Base-by-base conservation (phyloP, 495 filamentous ascomycete genomes). In the Neurospora tetraspora region DNA sequence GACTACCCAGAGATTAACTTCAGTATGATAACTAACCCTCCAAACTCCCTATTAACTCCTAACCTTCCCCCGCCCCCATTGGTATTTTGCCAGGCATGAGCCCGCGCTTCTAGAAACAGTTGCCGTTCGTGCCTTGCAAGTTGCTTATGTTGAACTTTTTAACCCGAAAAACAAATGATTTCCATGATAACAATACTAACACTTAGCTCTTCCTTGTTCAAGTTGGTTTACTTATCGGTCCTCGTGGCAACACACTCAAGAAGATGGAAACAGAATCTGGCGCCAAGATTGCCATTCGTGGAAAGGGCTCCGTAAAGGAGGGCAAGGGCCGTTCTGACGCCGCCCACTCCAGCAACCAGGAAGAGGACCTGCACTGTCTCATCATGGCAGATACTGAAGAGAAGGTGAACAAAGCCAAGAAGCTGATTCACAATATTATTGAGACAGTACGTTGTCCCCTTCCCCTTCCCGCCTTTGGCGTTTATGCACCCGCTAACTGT, bases 1-100 rank as follows among this genome's bases (percentile, higher is more conserved):
- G 96, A 99, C 84, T 99, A 99, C 85, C 96, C 96, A 88, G 96
- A 98, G 85, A 98, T 99, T 92, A 99, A 99, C 92, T 99, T 98
- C 93, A 98, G 96, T 99, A 97, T 93, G 94, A 95, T 94, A 92
- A 91, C 94, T 96, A 97, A 97, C 94, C 94, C 93, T 94, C 91
- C 93, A 91, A 92, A 90, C 83, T 84, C 89, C 89, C 83, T 84
- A 83, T 83, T 91, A 88, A 91, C 71, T 88, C 80, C 53, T 65
- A 65, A 79, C 85, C 82, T 83, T 81, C 82, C 82, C 76, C 78
- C 73, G 65, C 69, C 70, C 45, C 68, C 68, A 43, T 75, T 76
- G 72, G 76, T 79, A 73, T 73, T 80, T 76, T 81, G 83, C 79
- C 78, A 71, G 81, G 79, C 78, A 71, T 74, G 71, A 74, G 73